Conservation (phyloP, 345 rosid species). For the Raphanus raphanistrum region DNA sequence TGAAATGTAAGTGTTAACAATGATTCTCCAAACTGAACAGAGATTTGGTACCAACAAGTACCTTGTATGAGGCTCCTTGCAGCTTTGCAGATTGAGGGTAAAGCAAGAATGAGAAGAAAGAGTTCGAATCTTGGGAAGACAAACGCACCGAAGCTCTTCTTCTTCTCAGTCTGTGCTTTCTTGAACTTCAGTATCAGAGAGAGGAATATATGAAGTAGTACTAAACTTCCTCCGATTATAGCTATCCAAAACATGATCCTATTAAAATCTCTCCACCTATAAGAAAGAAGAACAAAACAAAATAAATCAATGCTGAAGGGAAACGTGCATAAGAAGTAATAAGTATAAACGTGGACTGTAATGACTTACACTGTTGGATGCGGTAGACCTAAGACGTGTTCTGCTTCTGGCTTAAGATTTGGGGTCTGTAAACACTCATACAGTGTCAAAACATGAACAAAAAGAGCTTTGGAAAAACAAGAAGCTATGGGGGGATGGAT, state of each 20-base stretch:
- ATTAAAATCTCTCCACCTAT: slow-evolving; percentile 81
- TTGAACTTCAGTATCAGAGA: slow-evolving; percentile 53
- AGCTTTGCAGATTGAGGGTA: slow-evolving; percentile 73
- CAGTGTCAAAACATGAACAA: neutral
- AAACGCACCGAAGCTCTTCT: slow-evolving; percentile 58
- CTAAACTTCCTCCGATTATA: slow-evolving; percentile 64
- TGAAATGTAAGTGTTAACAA: neutral
- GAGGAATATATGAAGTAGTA: slow-evolving; percentile 57
- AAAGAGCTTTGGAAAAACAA: neutral
- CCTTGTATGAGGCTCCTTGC: slow-evolving; percentile 68
- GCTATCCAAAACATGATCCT: slow-evolving; percentile 94
- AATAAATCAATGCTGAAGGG: neutral
- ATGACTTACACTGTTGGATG: slow-evolving; percentile 59
- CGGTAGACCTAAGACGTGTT: slow-evolving; percentile 47
- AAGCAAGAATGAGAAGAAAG: slow-evolving; percentile 68
- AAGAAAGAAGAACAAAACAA: slow-evolving; percentile 17
- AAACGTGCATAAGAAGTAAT: neutral
- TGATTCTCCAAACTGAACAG: neutral
- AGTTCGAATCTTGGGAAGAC: slow-evolving; percentile 83
- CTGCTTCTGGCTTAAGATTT: slow-evolving; percentile 70
- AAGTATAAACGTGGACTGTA: neutral
- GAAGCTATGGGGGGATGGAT: neutral
- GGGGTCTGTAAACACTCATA: slow-evolving; percentile 52
- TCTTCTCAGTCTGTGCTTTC: slow-evolving; percentile 47
- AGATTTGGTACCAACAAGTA: slow-evolving; percentile 28